Base-by-base conservation (phyloP, 257 asterid genomes). In the Cinchona pubescens region DNA sequence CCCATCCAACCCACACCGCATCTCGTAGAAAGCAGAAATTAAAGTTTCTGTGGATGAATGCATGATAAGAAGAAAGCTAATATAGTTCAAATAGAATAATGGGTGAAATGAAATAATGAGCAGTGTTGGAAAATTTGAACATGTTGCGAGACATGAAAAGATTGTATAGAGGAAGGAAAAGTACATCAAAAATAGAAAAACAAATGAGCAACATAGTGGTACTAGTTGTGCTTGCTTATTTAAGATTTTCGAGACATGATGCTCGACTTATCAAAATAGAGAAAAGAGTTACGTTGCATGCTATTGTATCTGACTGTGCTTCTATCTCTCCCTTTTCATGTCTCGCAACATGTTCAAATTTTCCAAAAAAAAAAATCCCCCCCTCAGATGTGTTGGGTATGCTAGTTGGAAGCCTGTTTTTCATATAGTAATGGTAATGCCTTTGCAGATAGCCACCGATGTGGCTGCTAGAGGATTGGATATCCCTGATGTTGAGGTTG, bases 381-480 rank as follows among this genome's bases (percentile, higher is more conserved):
- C n/a, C n/a, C n/a, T n/a, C n/a, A 53, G 59, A 53, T 53, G 25
- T 21, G 10, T 21, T 53, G 25, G 27, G 27, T 19, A 19, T 3
- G 27, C 59, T 53, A 23, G 19, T 53, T 30, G 68, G 68, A 63
- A 63, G 42, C 23, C 11, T 30, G 2, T 37, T 34, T 14, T 27
- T n/a, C 13, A 15, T 63, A 16, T 8, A 7, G 13, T 35, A 25
- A 29, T 30, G 63, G 40, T 74, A 66, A 32, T 78, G 35, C 73
- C 29, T 79, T 76, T 81, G 85, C 95, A 95, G 99, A 88, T 95
- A 75, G 99, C 99, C 67, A 95, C 99, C 27, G 99, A 95, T 80
- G 98, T 92, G 81, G 99, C 99, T 79, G 99, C 99, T 71, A 86
- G 99, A 75, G 98, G 98, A 56, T 79, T 95, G 79, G 99, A 95